Base-by-base conservation (phyloP, 1,284 basidiomycete species). In the Tranzscheliella williamsii region DNA sequence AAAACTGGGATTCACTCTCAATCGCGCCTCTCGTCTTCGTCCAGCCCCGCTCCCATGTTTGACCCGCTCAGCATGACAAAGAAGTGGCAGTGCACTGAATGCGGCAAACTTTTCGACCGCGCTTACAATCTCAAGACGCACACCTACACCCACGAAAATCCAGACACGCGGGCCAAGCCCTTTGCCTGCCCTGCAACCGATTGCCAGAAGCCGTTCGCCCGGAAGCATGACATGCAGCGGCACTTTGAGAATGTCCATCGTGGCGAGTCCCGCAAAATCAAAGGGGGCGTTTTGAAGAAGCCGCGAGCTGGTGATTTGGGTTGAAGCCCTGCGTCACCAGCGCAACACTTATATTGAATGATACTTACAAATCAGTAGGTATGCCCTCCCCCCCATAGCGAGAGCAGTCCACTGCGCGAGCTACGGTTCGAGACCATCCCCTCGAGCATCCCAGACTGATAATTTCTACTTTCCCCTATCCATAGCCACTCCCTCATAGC, bases 71-170 rank as follows among this genome's bases (percentile, higher is more conserved):
- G 45, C 47, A 47, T 60, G 27, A 39, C 47, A 41, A 67, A 67
- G 63, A 55, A 54, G 33, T 72, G 67, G 62, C 43, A 55, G 38
- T 72, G 70, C 51, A 8, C 40, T 23, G 53, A 56, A 12, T 72
- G 70, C 37, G 40, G 56, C 44, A 72, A 72, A 55, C 38, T 18
- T 20, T 72, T 72, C 36, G 65, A 72, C 33, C 70, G 70, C 34
- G 60, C 60, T 8, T 72, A 60, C 67, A 72, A 72, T 50, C 52
- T 70, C 61, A 63, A 61, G 48, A 72, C 70, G 24, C 70, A 72
- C 40, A 38, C 39, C 13, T 49, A 44, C 38, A 72, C 67, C 16
- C 70, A 72, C 52, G 44, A 66, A 29, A 31, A 53, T 24, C 53
- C 57, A 32, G 53, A 62, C 30, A 47, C 48, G 12, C 67, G 70